These are phyloP conservation scores for Mycena venus DNA, from an alignment of 768 basidiomycete genomes.

Conservation along the genomic window DNA sequence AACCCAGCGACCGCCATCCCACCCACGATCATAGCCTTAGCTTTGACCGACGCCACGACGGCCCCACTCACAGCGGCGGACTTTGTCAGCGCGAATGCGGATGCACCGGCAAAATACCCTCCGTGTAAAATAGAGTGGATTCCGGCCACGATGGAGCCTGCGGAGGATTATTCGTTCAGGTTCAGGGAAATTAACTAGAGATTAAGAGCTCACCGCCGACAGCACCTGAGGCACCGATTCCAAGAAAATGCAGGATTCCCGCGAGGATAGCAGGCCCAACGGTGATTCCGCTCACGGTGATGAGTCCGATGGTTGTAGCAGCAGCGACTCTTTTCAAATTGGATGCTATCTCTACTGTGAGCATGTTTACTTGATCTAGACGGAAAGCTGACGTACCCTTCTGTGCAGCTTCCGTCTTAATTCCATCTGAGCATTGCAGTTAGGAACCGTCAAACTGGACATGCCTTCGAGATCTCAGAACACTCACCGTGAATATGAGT, in stretches of 20 bases:
- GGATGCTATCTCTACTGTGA: too few relatives aligned
- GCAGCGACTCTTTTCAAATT: too few relatives aligned
- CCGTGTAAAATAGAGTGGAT: neutral
- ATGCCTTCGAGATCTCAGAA: too few relatives aligned
- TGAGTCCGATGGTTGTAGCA: neutral
- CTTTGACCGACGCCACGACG: neutral
- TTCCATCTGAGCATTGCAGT: too few relatives aligned
- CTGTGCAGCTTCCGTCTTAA: neutral
- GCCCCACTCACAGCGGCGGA: neutral
- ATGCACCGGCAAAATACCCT: neutral
- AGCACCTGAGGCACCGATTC: too few relatives aligned
- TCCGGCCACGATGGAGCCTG: neutral
- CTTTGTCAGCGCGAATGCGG: neutral
- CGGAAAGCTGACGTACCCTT: neutral
- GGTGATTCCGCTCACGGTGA: neutral
- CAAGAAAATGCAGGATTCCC: neutral
- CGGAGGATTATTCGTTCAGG: too few relatives aligned
- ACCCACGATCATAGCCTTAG: constrained; percentile 5
- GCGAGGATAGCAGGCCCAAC: neutral
- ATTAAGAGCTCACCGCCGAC: too few relatives aligned
- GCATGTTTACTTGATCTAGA: too few relatives aligned
- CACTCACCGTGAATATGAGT: neutral
- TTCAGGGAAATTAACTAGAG: neutral
- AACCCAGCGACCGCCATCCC: constrained; percentile 13
- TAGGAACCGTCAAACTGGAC: neutral